Conservation (phyloP, 2,329 filamentous ascomycete genomes). For the Fusarium sarcochroum region DNA sequence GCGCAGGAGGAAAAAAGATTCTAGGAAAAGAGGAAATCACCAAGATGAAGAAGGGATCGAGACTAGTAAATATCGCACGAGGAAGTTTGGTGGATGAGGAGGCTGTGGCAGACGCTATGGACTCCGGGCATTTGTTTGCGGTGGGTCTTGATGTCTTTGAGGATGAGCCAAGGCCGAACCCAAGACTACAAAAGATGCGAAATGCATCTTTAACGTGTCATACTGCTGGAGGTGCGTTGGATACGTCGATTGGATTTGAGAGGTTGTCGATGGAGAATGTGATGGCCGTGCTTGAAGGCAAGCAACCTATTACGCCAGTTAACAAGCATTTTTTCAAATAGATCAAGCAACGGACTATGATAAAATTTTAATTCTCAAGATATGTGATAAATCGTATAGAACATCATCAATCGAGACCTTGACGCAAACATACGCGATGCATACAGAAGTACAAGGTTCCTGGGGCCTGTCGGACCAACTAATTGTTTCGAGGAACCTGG, state of each 20-base stretch:
- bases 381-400: no score
- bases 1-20: constrained; percentile 22
- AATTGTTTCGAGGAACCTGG: no score
- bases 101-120: constrained; percentile 34
- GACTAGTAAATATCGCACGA: constrained; percentile 68
- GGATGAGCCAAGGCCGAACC: constrained; percentile 23
- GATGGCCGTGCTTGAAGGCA: constrained; percentile 60
- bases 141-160: constrained; percentile 49
- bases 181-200: constrained; percentile 49
- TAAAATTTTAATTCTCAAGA: no score
- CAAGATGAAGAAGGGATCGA: constrained; percentile 64
- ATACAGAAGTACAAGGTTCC: no score
- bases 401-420: no score
- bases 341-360: no score
- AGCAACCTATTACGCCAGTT: constrained; percentile 50
- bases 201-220: constrained; percentile 65
- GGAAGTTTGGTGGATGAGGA: constrained; percentile 31
- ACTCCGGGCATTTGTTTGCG: constrained; percentile 25
- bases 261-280: constrained; percentile 68
- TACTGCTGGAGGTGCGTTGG: constrained; percentile 68
- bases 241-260: constrained; percentile 68
- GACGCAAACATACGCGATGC: no score
- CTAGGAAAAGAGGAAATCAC: constrained; percentile 44
- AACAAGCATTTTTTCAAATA: constrained; percentile 58
- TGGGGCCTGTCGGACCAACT: no score